Base-by-base conservation (phyloP, 345 rosid species). In the Hypericum androsaemum region DNA sequence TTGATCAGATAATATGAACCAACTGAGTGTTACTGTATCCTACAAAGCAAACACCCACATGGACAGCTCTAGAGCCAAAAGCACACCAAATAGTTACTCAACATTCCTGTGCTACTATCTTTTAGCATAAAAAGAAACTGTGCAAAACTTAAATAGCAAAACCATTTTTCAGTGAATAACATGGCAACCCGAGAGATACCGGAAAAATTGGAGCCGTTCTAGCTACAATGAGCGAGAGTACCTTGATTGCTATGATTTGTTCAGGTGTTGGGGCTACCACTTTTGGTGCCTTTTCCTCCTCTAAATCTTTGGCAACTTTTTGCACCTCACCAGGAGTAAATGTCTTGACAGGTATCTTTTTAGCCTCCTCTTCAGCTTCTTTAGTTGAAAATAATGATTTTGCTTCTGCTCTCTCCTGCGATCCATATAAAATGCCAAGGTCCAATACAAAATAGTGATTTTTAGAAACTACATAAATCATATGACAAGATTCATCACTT, bases 161-260 rank as follows among this genome's bases (percentile, higher is more conserved):
- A n/a, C n/a, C n/a, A n/a, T n/a, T n/a, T n/a, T n/a, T n/a, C n/a
- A n/a, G n/a, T n/a, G n/a, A n/a, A n/a, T n/a, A n/a, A n/a, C n/a
- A n/a, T n/a, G n/a, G n/a, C n/a, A n/a, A n/a, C n/a, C n/a, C n/a
- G 32, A 22, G 32, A 22, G 32, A 22, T 22, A 4, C 4, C 4
- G 32, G 32, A 22, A 22, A 22, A 22, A 22, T 4, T 22, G 32
- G 4, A 1, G 32, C 32, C 32, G 4, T 44, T 16, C 22, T 15
- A 13, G 16, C 22, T 38, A 47, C 57, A 42, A 52, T 22, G 10
- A 52, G 47, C 57, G 36, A 57, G 2, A 37, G 55, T 72, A 94
- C 99, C 99, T 88, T 94, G 67, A 94, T 94, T 2, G 97, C 96
- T 61, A 82, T 60, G 59, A 94, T 86, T 67, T 94, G 94, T 77